A percentile compares a stretch with the other conserved stretches of the same genome.
These are phyloP conservation scores for Apodospora peruviana DNA, from an alignment of 495 filamentous ascomycete genomes.

Conservation along the genomic window DNA sequence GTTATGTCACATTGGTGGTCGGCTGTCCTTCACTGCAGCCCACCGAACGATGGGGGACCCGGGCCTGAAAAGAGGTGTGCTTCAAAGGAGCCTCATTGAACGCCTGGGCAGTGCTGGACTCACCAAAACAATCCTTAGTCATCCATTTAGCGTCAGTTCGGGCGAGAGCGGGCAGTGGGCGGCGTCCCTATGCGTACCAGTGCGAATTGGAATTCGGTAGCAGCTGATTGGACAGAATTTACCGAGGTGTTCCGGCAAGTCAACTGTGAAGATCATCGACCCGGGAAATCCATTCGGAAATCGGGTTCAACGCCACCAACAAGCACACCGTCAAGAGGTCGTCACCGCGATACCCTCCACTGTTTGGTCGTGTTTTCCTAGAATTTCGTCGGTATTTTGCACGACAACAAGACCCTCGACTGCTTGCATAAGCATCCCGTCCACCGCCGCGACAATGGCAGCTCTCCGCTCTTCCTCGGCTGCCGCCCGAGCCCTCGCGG, in stretches of 20 bases:
- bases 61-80: too few relatives aligned
- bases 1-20: too few relatives aligned
- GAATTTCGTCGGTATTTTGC: not conserved
- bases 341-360: not conserved
- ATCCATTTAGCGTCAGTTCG: not conserved
- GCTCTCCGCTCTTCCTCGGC: slow-evolving; percentile 61
- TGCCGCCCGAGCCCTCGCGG: slow-evolving; percentile 54
- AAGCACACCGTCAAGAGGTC: slow-evolving; percentile 13
- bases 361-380: not conserved
- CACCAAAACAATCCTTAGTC: not conserved
- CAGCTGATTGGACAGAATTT: slow-evolving; percentile 18
- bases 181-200: not conserved
- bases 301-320: slow-evolving; percentile 17
- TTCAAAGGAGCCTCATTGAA: too few relatives aligned
- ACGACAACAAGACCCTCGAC: slow-evolving; percentile 1
- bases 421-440: not conserved
- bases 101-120: too few relatives aligned
- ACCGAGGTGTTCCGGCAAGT: slow-evolving; percentile 24
- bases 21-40: too few relatives aligned
- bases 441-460: slow-evolving; percentile 54
- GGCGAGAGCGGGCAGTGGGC: not conserved
- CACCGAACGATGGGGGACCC: too few relatives aligned
- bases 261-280: slow-evolving; percentile 15
- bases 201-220: slow-evolving; percentile 13
- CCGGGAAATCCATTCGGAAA: slow-evolving; percentile 11